Base-by-base conservation (phyloP, 2,329 filamentous ascomycete genomes). In the Alternaria angustiovoidea region DNA sequence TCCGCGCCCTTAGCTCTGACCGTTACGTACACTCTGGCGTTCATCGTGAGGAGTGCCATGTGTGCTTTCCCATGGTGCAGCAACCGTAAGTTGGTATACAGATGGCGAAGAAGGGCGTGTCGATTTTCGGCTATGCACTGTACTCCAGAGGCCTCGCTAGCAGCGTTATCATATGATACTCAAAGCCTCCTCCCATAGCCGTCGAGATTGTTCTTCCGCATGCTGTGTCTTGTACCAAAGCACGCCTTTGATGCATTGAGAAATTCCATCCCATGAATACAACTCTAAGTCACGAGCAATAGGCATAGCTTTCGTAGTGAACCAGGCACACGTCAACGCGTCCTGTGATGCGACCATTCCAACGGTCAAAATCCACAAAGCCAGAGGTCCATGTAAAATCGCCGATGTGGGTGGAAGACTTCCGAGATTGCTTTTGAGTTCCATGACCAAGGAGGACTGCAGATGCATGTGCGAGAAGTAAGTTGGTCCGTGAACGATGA, bases 401-500 rank as follows among this genome's bases (percentile, higher is more conserved):
- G 24, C 26, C 7, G 49, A 24, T 26, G 18, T 20, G 12, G 26
- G 22, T 11, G 42, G 7, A 12, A 28, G n/a, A n/a, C 36, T 30
- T 28, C 61, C 60, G 36, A 71, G 32, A n/a, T 62, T 20, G 7
- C 26, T 41, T 41, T 53, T 64, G 5, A 72, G 65, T 38, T 65
- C 56, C 16, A 52, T 26, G 11, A 59, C 56, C 1, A 63, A 46
- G 8, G 47, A 59, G 16, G 67, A 65, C 38, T 70, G 67, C 7
- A 73, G 56, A 7, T 54, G 47, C 8, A 74, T 77, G 60, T 87
- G 85, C 1, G 85, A 83, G 61, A 85, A 87, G 64, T 87, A 87
- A 8, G 85, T 86, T 28, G 85, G 81, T 0, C 85, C 85, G 11
- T 87, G 85, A 0, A 84, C 75, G 41, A 80, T 79, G 18, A 87